phyloP scores from a whole-genome alignment of 2,329 filamentous ascomycete genomes.

The Alternaria postmessia region DNA sequence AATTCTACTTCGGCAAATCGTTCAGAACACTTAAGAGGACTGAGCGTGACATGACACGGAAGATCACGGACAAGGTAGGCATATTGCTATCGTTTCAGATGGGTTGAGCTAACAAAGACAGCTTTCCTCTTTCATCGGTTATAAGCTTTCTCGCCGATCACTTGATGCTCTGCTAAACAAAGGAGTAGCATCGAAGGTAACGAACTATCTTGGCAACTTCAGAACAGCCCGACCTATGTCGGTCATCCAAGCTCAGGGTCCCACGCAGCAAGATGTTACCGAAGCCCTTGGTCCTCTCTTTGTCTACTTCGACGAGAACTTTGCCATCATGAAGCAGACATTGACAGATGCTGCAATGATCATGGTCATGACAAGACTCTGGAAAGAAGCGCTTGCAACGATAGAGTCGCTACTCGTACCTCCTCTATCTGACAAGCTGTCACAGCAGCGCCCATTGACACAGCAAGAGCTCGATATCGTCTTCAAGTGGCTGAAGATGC shows the following conservation, averaged over 20 bases:
- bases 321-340: constrained; percentile 98
- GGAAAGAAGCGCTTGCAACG: constrained; percentile 95
- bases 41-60: constrained; percentile 96
- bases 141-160: constrained; percentile 83
- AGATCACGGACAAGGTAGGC: constrained; percentile 93
- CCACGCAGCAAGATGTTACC: constrained; percentile 77
- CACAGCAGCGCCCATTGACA: constrained; percentile 80
- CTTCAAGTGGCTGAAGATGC: constrained; percentile 89
- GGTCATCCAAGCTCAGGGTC: constrained; percentile 62
- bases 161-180: constrained; percentile 77
- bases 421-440: constrained; percentile 93
- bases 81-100: neutral
- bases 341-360: constrained; percentile 96
- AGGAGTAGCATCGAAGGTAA: constrained; percentile 76
- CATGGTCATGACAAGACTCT: constrained; percentile 95
- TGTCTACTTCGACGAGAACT: constrained; percentile 97
- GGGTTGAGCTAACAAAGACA: constrained; percentile 47
- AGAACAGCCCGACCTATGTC: constrained; percentile 56
- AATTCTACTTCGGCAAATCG: constrained; percentile 97
- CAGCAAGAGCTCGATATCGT: constrained; percentile 93
- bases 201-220: constrained; percentile 64
- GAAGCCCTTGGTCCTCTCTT: constrained; percentile 85
- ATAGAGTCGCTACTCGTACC: constrained; percentile 91
- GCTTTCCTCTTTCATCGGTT: constrained; percentile 92
- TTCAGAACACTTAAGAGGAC: constrained; percentile 95